These are phyloP conservation scores for Falciphora oryzae DNA, from an alignment of 2,329 filamentous ascomycete genomes.

Conservation along the genomic window DNA sequence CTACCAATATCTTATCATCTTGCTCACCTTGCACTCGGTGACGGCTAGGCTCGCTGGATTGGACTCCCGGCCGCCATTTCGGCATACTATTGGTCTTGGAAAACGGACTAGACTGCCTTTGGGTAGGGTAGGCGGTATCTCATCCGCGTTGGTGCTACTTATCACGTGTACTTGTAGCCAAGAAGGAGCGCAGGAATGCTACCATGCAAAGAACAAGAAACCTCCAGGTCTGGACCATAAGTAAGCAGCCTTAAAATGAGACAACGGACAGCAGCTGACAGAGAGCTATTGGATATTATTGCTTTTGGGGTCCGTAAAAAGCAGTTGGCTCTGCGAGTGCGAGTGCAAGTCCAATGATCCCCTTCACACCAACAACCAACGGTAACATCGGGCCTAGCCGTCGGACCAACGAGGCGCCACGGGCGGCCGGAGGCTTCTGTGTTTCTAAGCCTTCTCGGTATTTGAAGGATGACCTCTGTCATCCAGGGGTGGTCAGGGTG, in stretches of 20 bases:
- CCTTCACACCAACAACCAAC: not conserved
- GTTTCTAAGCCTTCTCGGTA: not conserved
- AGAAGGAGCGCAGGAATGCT: not conserved
- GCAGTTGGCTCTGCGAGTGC: not conserved
- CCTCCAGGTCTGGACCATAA: not conserved
- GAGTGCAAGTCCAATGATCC: not conserved
- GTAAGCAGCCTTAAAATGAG: not conserved
- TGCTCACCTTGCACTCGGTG: too few relatives aligned
- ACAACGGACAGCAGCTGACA: not conserved
- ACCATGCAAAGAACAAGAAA: not conserved
- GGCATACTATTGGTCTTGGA: too few relatives aligned
- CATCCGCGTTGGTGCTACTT: too few relatives aligned
- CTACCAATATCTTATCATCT: too few relatives aligned
- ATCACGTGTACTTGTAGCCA: too few relatives aligned
- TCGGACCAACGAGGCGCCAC: not conserved
- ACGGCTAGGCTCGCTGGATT: too few relatives aligned
- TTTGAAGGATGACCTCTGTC: not conserved
- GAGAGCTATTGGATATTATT: not conserved
- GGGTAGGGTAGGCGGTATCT: too few relatives aligned
- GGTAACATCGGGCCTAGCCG: not conserved
- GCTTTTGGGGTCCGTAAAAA: not conserved
- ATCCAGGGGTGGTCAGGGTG: not conserved
- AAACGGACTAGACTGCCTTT: too few relatives aligned
- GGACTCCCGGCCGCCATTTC: too few relatives aligned
- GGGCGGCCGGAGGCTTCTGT: not conserved